Evolutionary conservation across 2,329 filamentous ascomycete species (phyloP).

Genomic region (Phialophora macrospora): DNA sequence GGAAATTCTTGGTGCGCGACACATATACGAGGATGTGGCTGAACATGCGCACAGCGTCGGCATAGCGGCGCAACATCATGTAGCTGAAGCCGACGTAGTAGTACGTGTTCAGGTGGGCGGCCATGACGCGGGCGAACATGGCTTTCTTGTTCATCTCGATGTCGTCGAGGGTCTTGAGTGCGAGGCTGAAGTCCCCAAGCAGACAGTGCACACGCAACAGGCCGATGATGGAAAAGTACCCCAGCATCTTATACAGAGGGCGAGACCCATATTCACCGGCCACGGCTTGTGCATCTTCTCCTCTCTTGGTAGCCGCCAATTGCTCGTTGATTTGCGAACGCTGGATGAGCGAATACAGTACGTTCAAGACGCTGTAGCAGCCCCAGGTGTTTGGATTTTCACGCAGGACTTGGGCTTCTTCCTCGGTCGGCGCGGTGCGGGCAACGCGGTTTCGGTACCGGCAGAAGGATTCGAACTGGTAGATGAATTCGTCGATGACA

Average conservation of each 20-base stretch:
- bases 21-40: constrained; percentile 99
- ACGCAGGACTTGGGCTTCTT: constrained; percentile 86
- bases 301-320: constrained; percentile 89
- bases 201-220: constrained; percentile 94
- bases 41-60: constrained; percentile 99
- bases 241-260: constrained; percentile 95
- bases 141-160: constrained; percentile 99
- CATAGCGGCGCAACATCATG: constrained; percentile 99
- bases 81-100: constrained; percentile 99
- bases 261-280: constrained; percentile 95
- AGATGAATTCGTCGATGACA: constrained; percentile 99
- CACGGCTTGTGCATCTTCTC: constrained; percentile 84
- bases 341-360: constrained; percentile 98
- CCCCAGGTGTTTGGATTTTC: constrained; percentile 99
- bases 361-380: constrained; percentile 98
- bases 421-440: constrained; percentile 78
- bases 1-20: constrained; percentile 99
- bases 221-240: constrained; percentile 99
- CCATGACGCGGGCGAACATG: constrained; percentile 99
- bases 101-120: constrained; percentile 98
- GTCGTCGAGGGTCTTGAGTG: constrained; percentile 97
- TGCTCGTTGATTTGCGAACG: constrained; percentile 98
- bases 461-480: constrained; percentile 99
- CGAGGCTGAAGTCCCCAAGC: constrained; percentile 95
- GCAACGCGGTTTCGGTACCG: constrained; percentile 93